Evolutionary conservation across 768 basidiomycete genomes (phyloP).

Genomic region (Suillus bovinus): DNA sequence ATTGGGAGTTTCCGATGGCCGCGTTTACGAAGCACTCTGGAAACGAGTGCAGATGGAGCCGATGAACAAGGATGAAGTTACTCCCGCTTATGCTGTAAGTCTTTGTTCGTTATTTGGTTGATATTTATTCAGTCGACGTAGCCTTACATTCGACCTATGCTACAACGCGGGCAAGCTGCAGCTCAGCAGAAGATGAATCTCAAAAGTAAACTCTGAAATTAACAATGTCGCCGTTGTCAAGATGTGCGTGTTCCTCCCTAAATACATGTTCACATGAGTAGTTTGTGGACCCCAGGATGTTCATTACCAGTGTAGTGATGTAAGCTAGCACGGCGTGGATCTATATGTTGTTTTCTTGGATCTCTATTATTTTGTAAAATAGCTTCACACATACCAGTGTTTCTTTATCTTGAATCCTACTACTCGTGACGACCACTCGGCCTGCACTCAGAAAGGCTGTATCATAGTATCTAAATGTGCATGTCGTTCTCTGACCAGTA

Average conservation of each 20-base stretch:
- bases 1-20: conserved; percentile 62
- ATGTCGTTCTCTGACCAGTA: background rate
- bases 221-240: background rate
- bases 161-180: conserved; percentile 46
- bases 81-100: conserved; percentile 57
- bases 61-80: conserved; percentile 51
- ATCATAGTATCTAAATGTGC: conserved; percentile 15
- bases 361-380: background rate
- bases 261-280: background rate
- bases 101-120: background rate
- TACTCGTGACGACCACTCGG: conserved; percentile 4
- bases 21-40: conserved; percentile 70
- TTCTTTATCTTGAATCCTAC: background rate
- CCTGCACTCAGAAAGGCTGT: conserved; percentile 10
- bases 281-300: background rate
- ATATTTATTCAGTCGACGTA: conserved; percentile 5
- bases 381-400: background rate
- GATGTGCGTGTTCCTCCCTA: background rate
- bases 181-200: conserved; percentile 16
- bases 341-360: background rate
- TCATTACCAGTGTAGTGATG: background rate
- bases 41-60: conserved; percentile 58
- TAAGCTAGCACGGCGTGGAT: background rate
- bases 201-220: background rate
- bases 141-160: conserved; percentile 54